These are phyloP conservation scores for Fraxinus platypoda DNA, from an alignment of 305 asterid genomes.

Conservation along the genomic window DNA sequence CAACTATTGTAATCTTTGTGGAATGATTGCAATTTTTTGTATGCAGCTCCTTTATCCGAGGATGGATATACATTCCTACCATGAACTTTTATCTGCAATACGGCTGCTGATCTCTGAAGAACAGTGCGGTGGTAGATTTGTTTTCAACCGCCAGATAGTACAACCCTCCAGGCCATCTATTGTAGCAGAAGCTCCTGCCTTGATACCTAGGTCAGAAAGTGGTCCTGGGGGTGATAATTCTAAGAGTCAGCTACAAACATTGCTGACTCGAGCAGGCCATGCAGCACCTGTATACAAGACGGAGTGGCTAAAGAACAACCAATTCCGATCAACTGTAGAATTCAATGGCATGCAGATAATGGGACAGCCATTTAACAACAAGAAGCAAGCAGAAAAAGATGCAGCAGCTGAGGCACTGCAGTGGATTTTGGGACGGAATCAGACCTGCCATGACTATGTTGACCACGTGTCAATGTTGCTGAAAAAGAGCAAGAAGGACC, in stretches of 20 bases:
- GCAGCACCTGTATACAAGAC: constrained; percentile 68
- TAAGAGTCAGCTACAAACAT: constrained; percentile 83
- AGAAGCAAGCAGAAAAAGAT: constrained; percentile 93
- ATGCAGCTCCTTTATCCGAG: constrained; percentile 80
- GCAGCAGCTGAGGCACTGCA: constrained; percentile 93
- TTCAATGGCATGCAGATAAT: constrained; percentile 67
- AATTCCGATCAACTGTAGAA: constrained; percentile 64
- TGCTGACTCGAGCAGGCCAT: constrained; percentile 85
- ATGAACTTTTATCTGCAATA: constrained; percentile 70
- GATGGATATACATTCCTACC: constrained; percentile 69
- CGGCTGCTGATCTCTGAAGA: constrained; percentile 79
- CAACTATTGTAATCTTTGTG: not conserved
- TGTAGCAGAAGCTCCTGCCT: constrained; percentile 34
- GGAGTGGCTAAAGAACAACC: constrained; percentile 53
- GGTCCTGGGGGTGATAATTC: constrained; percentile 96
- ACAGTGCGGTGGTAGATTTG: constrained; percentile 66
- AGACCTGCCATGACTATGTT: constrained; percentile 40
- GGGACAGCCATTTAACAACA: constrained; percentile 81
- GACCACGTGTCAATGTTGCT: constrained; percentile 70
- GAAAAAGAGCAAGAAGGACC: constrained; percentile 80
- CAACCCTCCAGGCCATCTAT: constrained; percentile 37
- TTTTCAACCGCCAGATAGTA: constrained; percentile 54
- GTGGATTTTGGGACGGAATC: constrained; percentile 66
- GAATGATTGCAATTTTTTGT: constrained; percentile 11
- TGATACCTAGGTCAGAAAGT: constrained; percentile 42